These are phyloP conservation scores for Torulaspora indica DNA, from an alignment of 805 yeast genomes.

Conservation along the genomic window DNA sequence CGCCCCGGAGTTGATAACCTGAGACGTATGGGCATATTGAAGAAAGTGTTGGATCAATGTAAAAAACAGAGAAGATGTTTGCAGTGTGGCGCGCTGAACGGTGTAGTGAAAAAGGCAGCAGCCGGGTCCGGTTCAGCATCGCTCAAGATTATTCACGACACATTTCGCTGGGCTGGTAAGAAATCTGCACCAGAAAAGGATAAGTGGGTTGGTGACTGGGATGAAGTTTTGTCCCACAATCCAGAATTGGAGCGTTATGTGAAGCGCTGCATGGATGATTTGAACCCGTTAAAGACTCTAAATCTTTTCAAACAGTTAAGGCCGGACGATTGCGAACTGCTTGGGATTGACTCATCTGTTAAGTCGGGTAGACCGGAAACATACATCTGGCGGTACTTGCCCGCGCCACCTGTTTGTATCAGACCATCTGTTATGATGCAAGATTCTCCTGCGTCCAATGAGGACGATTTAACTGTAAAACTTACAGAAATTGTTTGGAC, in stretches of 20 bases:
- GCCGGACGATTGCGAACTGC: conserved; percentile 84
- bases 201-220: conserved; percentile 83
- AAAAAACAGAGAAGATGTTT: conserved; percentile 91
- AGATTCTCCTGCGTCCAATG: conserved; percentile 83
- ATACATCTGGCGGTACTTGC: conserved; percentile 94
- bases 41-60: conserved; percentile 82
- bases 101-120: conserved; percentile 95
- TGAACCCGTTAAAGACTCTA: conserved; percentile 86
- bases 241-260: conserved; percentile 88
- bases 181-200: conserved; percentile 78
- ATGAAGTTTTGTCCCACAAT: conserved; percentile 62
- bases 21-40: conserved; percentile 84
- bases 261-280: conserved; percentile 84
- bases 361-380: conserved; percentile 92
- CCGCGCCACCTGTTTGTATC: conserved; percentile 98
- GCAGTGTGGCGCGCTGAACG: conserved; percentile 82
- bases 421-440: conserved; percentile 95
- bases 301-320: conserved; percentile 80
- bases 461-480: conserved; percentile 95
- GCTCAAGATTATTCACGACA: conserved; percentile 89
- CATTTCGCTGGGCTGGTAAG: conserved; percentile 93
- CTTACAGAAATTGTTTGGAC: conserved; percentile 96
- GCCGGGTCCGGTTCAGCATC: conserved; percentile 91
- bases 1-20: conserved; percentile 86
- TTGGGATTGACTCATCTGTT: conserved; percentile 78